phyloP scores from a whole-genome alignment of 768 basidiomycete genomes.

The Cystobasidiopsis lactophilus region DNA sequence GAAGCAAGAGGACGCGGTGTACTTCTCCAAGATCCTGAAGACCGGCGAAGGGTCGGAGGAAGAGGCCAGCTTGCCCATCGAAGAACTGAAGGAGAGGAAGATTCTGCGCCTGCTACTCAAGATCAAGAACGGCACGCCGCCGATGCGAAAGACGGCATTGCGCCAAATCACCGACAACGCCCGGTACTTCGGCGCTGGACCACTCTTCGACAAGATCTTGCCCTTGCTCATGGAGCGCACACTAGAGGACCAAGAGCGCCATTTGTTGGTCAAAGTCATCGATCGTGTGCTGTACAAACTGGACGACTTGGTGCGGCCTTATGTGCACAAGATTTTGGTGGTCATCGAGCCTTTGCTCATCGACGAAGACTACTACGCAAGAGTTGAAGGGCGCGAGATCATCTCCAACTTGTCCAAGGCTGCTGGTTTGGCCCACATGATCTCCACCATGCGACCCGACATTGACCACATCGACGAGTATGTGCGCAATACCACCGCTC shows the following conservation, averaged over 20 bases:
- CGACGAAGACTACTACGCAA: slow-evolving; percentile 57
- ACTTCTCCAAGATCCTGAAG: slow-evolving; percentile 52
- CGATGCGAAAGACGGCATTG: slow-evolving; percentile 89
- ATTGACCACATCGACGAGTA: slow-evolving; percentile 99
- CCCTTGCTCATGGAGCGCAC: slow-evolving; percentile 91
- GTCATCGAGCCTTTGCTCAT: slow-evolving; percentile 97
- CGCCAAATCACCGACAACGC: slow-evolving; percentile 98
- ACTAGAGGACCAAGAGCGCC: slow-evolving; percentile 93
- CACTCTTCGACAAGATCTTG: slow-evolving; percentile 93
- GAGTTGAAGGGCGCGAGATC: slow-evolving; percentile 79
- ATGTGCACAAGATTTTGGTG: slow-evolving; percentile 97
- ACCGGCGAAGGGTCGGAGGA: slow-evolving; percentile 41
- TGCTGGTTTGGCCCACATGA: slow-evolving; percentile 98
- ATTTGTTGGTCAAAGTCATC: slow-evolving; percentile 94
- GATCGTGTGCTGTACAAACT: slow-evolving; percentile 97
- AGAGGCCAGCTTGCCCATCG: slow-evolving; percentile 72
- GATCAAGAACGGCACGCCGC: slow-evolving; percentile 98
- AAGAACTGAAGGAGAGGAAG: slow-evolving; percentile 98
- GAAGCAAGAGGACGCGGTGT: slow-evolving; percentile 93
- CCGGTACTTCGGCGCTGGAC: slow-evolving; percentile 91
- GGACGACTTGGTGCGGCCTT: slow-evolving; percentile 93
- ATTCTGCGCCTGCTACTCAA: slow-evolving; percentile 95
- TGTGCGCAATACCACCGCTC: slow-evolving; percentile 93
- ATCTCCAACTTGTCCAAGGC: slow-evolving; percentile 97
- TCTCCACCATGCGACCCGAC: slow-evolving; percentile 98